A percentile compares a stretch with the other conserved stretches of the same genome.
These are phyloP conservation scores for Curvularia verruculosa DNA, from an alignment of 2,329 filamentous ascomycete species.

Conservation along the genomic window DNA sequence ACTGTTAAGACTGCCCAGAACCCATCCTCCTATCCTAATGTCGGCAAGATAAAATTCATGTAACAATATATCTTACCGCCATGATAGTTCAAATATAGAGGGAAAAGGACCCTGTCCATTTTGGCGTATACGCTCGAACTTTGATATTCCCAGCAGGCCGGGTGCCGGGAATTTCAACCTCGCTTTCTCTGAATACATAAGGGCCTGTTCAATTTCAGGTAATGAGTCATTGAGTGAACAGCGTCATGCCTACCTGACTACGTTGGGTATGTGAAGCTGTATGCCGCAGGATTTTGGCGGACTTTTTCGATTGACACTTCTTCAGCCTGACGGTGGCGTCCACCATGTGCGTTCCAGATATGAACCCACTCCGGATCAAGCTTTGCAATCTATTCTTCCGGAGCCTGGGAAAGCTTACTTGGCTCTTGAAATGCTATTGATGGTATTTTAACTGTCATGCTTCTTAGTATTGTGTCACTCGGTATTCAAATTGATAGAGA, in stretches of 20 bases:
- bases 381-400: conserved; percentile 5
- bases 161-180: conserved; percentile 12
- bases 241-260: conserved; percentile 10
- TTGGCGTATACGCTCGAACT: conserved; percentile 16
- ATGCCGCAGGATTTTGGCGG: conserved; percentile 14
- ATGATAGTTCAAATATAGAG: conserved; percentile 18
- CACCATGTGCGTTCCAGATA: conserved; percentile 19
- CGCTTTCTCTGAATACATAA: conserved; percentile 16
- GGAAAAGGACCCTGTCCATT: conserved; percentile 16
- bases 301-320: conserved; percentile 21
- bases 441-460: not conserved
- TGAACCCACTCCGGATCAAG: conserved; percentile 22
- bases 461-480: not conserved
- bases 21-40: conserved; percentile 15
- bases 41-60: not conserved
- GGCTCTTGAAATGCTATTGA: not conserved
- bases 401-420: not conserved
- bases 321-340: conserved; percentile 18
- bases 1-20: conserved; percentile 18
- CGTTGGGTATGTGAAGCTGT: conserved; percentile 24
- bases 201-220: conserved; percentile 6
- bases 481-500: not conserved
- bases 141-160: conserved; percentile 12
- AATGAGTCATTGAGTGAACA: not conserved
- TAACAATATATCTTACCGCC: conserved; percentile 4